These are phyloP conservation scores for Beta corolliflora DNA, from an alignment of 179 eudicot genomes.

Conservation along the genomic window DNA sequence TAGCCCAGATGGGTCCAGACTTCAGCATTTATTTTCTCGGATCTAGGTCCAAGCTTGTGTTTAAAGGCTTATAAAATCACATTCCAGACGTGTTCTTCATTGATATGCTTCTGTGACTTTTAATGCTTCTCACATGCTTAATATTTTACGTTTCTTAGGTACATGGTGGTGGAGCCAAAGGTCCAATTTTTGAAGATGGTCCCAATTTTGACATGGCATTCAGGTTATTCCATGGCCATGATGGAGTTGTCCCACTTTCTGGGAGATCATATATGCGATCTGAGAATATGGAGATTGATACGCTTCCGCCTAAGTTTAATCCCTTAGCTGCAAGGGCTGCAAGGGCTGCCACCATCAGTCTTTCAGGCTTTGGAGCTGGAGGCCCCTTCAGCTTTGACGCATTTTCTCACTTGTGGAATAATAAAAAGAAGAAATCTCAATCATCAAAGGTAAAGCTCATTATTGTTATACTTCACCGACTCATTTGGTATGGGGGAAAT, in stretches of 20 bases:
- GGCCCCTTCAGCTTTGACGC: conserved; percentile 81
- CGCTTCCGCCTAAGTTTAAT: conserved; percentile 56
- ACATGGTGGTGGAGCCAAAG: conserved; percentile 65
- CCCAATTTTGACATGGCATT: conserved; percentile 87
- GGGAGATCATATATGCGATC: conserved; percentile 54
- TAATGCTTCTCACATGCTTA: conserved; percentile 5
- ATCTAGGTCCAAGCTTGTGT: background rate
- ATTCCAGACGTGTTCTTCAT: background rate
- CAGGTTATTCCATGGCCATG: conserved; percentile 83
- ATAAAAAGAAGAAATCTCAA: conserved; percentile 47
- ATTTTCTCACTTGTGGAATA: conserved; percentile 65
- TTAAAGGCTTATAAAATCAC: background rate
- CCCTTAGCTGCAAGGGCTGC: conserved; percentile 93
- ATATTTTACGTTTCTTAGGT: conserved; percentile 41
- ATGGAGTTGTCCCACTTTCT: conserved; percentile 90
- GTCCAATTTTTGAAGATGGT: conserved; percentile 98
- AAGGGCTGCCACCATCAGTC: conserved; percentile 90
- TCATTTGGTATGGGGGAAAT: background rate
- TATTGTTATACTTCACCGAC: background rate
- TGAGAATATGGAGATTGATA: conserved; percentile 50
- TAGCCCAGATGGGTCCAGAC: background rate
- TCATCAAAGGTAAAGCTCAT: conserved; percentile 53
- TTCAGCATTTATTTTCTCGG: background rate
- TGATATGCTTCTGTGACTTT: background rate
- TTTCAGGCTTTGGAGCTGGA: conserved; percentile 70